Base-by-base conservation (phyloP, 2,329 filamentous ascomycete species). In the Beauveria caledonica region DNA sequence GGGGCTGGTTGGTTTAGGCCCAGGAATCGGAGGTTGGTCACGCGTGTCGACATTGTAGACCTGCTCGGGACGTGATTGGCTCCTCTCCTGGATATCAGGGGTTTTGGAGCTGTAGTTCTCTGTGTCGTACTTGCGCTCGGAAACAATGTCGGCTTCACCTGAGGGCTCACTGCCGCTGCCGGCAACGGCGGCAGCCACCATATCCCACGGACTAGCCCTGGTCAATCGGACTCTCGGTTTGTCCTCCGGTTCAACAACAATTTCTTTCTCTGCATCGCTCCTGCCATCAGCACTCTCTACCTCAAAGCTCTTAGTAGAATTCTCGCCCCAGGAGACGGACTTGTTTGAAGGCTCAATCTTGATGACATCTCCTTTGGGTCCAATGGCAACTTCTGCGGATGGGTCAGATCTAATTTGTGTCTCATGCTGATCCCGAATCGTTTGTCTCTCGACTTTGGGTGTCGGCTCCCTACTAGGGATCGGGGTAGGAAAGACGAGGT, bases 281-380 rank as follows among this genome's bases (percentile, higher is more conserved):
- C 68, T 72, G n/a, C 66, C 66, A 49, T 82, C 81, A 7, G 85
- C 81, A 56, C 80, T 86, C 62, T 84, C 82, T 11, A 82, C 77
- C 53, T 86, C 82, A 63, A 84, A 88, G 62, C 83, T 81, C 68
- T 86, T 84, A 4, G 81, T 86, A 67, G 85, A 78, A 63, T 86
- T 86, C 62, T 85, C 76, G 11, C 84, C 86, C 85, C 84, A 88
- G 13, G 79, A 85, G 5, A 88, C 85, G 46, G 74, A 79, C 65
- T 86, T 86, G 7, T 81, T 76, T 7, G 77, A 74, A 4, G 54
- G 19, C 25, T 75, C 70, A 56, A 72, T 72, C 60, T 76, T 71
- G 11, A 78, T 68, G 40, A 76, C 68, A 56, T 82, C 78, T 11
- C 75, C 76, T 49, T 71, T 74, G 23, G 77, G 68, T 42, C 67